Evolutionary conservation across 768 basidiomycete species (phyloP).

Genomic region (Pleurotus tuber-regium): DNA sequence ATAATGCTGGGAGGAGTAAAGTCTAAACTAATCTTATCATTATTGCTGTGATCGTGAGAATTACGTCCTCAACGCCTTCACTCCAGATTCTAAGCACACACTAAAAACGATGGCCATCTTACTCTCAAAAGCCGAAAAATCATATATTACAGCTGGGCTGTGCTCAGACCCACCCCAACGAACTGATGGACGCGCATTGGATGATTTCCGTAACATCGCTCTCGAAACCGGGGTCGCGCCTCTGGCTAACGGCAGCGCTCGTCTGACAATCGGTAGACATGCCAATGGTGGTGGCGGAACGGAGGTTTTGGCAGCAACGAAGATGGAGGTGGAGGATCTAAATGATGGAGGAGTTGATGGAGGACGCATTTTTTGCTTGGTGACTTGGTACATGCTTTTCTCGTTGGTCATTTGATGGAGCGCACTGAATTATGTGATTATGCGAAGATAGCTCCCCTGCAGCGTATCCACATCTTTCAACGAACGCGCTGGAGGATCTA

Average conservation of each 20-base stretch:
- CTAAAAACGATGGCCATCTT: constrained; percentile 29
- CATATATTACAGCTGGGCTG: constrained; percentile 71
- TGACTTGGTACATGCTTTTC: constrained; percentile 65
- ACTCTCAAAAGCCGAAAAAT: constrained; percentile 76
- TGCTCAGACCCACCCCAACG: constrained; percentile 61
- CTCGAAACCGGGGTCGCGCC: constrained; percentile 80
- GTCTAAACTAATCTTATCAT: no score
- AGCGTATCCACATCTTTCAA: constrained; percentile 70
- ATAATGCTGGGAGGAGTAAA: no score
- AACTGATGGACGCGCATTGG: constrained; percentile 68
- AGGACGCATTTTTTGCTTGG: constrained; percentile 63
- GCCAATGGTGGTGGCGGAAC: constrained; percentile 59
- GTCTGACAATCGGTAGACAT: constrained; percentile 64
- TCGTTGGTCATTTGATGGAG: constrained; percentile 1
- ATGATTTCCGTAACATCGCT: constrained; percentile 65
- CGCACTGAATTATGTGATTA: constrained; percentile 24
- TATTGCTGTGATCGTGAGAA: no score
- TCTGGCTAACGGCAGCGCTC: constrained; percentile 82
- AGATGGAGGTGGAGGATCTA: constrained; percentile 71
- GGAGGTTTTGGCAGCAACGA: constrained; percentile 74
- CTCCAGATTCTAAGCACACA: no score
- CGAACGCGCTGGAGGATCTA: constrained; percentile 68
- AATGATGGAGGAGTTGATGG: constrained; percentile 46
- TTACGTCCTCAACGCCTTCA: no score
- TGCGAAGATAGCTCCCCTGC: constrained; percentile 68